These are phyloP conservation scores for Penicillium sp. DNA, from an alignment of 2,329 filamentous ascomycete species.

Conservation along the genomic window DNA sequence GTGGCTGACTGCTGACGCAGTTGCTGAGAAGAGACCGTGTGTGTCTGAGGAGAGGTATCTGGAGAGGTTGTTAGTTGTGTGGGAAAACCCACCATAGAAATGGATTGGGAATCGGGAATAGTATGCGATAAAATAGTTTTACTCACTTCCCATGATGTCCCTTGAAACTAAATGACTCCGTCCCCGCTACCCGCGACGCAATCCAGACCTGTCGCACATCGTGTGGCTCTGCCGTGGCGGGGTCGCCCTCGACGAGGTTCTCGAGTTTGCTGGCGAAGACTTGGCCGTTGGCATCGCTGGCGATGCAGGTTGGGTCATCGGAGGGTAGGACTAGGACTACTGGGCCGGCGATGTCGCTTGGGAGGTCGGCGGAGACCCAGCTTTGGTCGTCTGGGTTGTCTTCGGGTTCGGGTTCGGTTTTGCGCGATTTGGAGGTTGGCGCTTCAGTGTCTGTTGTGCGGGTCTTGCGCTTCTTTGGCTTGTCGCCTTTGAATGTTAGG, in stretches of 20 bases:
- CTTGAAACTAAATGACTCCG: conserved; percentile 80
- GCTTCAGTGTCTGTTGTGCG: conserved; percentile 49
- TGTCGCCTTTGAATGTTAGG: conserved; percentile 94
- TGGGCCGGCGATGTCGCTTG: conserved; percentile 75
- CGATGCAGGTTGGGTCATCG: conserved; percentile 68
- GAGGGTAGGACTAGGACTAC: conserved; percentile 79
- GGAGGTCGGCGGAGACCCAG: conserved; percentile 82
- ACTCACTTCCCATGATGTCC: conserved; percentile 77
- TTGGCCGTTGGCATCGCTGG: conserved; percentile 81
- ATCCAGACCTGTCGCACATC: conserved; percentile 97
- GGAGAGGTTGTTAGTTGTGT: neutral
- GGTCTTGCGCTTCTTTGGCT: conserved; percentile 86
- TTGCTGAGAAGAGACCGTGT: conserved; percentile 73
- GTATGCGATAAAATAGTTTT: neutral
- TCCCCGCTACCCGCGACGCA: conserved; percentile 77
- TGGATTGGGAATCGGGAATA: neutral
- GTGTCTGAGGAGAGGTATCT: conserved; percentile 86
- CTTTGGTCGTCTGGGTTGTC: conserved; percentile 67
- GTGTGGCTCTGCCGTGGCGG: conserved; percentile 85
- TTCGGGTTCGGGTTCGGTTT: conserved; percentile 22
- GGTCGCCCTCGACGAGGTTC: conserved; percentile 82
- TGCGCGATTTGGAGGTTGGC: conserved; percentile 19
- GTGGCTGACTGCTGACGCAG: conserved; percentile 74
- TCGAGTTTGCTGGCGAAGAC: conserved; percentile 80
- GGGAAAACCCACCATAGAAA: neutral